These are phyloP conservation scores for Lobulomyces angularis DNA, from an alignment of 192 early-diverging fungal genomes.

Conservation along the genomic window DNA sequence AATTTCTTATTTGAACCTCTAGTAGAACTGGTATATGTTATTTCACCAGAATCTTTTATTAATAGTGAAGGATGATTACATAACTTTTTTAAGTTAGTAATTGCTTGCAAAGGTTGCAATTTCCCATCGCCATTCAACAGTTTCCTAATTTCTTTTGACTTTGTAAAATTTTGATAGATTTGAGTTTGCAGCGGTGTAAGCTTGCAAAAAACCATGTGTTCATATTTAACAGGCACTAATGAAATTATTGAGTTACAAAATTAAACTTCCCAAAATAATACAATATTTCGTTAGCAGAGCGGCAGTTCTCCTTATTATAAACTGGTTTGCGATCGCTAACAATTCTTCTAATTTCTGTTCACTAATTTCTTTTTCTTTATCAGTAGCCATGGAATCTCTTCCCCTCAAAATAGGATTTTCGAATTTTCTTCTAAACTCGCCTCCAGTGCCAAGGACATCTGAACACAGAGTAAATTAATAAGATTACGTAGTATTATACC, in stretches of 20 bases:
- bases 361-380: conserved; percentile 59
- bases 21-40: not conserved
- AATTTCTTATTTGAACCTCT: no score
- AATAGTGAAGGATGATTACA: conserved; percentile 94
- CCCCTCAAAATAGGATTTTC: conserved; percentile 91
- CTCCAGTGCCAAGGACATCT: conserved; percentile 69
- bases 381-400: conserved; percentile 77
- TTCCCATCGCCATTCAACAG: conserved; percentile 27
- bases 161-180: conserved; percentile 71
- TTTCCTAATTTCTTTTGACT: conserved; percentile 55
- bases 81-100: conserved; percentile 86
- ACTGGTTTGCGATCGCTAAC: conserved; percentile 73
- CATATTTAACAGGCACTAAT: conserved; percentile 87
- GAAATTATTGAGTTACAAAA: not conserved
- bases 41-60: conserved; percentile 36
- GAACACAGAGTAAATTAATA: no score
- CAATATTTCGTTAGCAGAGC: conserved; percentile 93
- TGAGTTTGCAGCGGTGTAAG: conserved; percentile 61
- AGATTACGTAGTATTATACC: no score
- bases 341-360: conserved; percentile 80
- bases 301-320: conserved; percentile 95
- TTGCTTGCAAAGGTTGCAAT: conserved; percentile 77
- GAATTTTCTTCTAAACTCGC: conserved; percentile 84
- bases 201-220: conserved; percentile 94
- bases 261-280: conserved; percentile 26